These are phyloP conservation scores for Solanum peruvianum DNA, from an alignment of 257 asterid species.

Conservation along the genomic window DNA sequence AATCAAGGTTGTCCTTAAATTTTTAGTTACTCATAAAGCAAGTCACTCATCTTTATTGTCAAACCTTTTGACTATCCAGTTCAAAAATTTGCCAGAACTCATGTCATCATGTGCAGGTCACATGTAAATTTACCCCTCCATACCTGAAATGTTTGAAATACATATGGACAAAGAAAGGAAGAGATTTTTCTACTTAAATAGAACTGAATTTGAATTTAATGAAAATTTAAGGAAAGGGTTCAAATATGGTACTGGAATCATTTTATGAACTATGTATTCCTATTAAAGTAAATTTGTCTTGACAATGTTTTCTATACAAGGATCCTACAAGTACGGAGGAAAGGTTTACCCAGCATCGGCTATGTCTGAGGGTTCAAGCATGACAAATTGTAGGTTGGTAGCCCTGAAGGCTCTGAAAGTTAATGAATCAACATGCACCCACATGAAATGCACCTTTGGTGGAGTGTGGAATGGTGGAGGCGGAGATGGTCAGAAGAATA, in stretches of 20 bases:
- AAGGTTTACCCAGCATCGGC: conserved; percentile 46
- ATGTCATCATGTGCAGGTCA: background rate
- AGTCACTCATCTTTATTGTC: background rate
- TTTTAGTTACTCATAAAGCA: background rate
- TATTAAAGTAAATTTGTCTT: background rate
- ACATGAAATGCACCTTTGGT: conserved; percentile 97
- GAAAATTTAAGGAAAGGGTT: background rate
- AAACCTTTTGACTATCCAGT: background rate
- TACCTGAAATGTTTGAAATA: background rate
- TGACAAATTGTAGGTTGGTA: conserved; percentile 56
- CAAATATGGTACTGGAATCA: background rate
- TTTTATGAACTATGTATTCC: background rate
- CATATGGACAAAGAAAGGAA: background rate
- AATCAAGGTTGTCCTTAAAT: background rate
- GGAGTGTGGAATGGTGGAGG: conserved; percentile 99
- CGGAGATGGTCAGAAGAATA: conserved; percentile 91
- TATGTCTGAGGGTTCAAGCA: conserved; percentile 64
- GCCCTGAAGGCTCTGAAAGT: conserved; percentile 67
- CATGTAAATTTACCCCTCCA: background rate
- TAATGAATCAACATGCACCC: conserved; percentile 74
- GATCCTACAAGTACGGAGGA: conserved; percentile 77
- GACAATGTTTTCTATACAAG: conserved; percentile 18
- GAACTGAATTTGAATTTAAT: background rate
- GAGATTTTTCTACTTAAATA: background rate
- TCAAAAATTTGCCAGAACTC: background rate